Percentiles rank a stretch among this genome's conserved stretches.
Evolutionary conservation across 768 basidiomycete species (phyloP).

Genomic region (Lactarius quietus): DNA sequence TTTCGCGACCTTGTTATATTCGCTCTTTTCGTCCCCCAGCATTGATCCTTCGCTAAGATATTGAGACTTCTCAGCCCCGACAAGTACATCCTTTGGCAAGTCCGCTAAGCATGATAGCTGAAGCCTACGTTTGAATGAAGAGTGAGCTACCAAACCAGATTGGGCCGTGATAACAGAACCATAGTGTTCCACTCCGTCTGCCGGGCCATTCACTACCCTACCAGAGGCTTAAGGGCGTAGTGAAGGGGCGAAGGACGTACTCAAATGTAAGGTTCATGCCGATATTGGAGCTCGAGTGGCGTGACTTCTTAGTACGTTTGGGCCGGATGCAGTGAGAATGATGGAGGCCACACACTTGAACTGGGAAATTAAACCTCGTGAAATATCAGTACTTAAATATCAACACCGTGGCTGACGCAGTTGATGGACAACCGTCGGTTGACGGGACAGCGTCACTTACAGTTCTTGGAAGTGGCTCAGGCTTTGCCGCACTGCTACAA

Average conservation of each 20-base stretch:
- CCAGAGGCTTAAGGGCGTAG: too few relatives aligned
- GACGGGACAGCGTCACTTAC: constrained; percentile 64
- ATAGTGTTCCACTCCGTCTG: constrained; percentile 62
- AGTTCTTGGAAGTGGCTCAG: constrained; percentile 78
- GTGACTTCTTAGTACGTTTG: constrained; percentile 43
- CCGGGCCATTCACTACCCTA: constrained; percentile 71
- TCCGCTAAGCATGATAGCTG: constrained; percentile 87
- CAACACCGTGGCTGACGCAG: too few relatives aligned
- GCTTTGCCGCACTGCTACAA: background rate
- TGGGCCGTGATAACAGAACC: constrained; percentile 30
- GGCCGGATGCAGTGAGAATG: background rate
- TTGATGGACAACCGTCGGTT: too few relatives aligned
- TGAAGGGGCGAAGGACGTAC: background rate
- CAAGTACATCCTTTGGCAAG: constrained; percentile 78
- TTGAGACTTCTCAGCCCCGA: constrained; percentile 55
- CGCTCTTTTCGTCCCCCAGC: constrained; percentile 56
- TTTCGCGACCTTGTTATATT: constrained; percentile 52
- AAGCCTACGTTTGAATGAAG: constrained; percentile 47
- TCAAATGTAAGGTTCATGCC: constrained; percentile 69
- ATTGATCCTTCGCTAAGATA: constrained; percentile 55
- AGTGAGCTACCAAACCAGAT: background rate
- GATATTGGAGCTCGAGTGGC: constrained; percentile 51
- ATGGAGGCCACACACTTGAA: background rate
- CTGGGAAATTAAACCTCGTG: too few relatives aligned
- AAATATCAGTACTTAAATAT: too few relatives aligned